Percentiles rank a stretch among this genome's conserved stretches.
Conservation (phyloP, 306 rosid species). For the Rosa lucieae region DNA sequence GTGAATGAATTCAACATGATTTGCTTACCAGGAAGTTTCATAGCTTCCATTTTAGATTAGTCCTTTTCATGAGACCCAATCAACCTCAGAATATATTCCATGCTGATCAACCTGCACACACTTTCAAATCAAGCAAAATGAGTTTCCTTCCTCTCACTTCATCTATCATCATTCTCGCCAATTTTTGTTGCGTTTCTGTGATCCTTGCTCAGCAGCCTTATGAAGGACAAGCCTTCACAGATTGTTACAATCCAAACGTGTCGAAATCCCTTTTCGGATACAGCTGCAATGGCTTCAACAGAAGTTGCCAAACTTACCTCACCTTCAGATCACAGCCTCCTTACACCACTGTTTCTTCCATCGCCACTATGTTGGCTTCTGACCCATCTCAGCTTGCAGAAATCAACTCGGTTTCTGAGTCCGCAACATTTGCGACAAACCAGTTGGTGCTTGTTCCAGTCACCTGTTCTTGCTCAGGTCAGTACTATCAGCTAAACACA, state of each 20-base stretch:
- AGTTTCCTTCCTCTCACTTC: constrained; percentile 23
- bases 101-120: not conserved
- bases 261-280: constrained; percentile 63
- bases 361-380: constrained; percentile 53
- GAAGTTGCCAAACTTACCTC: constrained; percentile 71
- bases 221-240: constrained; percentile 46
- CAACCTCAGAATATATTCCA: not conserved
- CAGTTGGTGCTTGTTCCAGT: constrained; percentile 65
- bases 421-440: constrained; percentile 46
- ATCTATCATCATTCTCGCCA: constrained; percentile 24
- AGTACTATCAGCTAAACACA: constrained; percentile 63
- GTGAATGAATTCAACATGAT: not conserved
- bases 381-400: constrained; percentile 56
- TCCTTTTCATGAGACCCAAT: not conserved
- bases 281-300: constrained; percentile 55
- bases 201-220: constrained; percentile 72
- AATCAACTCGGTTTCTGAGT: constrained; percentile 49
- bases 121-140: constrained; percentile 42
- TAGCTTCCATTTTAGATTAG: not conserved
- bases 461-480: constrained; percentile 70
- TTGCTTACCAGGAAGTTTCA: not conserved
- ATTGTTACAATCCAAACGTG: constrained; percentile 39
- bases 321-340: constrained; percentile 74
- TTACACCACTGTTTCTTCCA: constrained; percentile 57
- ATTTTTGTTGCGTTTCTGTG: constrained; percentile 25